Base-by-base conservation (phyloP, 2,329 filamentous ascomycete species). In the Hirsutella thompsonii region DNA sequence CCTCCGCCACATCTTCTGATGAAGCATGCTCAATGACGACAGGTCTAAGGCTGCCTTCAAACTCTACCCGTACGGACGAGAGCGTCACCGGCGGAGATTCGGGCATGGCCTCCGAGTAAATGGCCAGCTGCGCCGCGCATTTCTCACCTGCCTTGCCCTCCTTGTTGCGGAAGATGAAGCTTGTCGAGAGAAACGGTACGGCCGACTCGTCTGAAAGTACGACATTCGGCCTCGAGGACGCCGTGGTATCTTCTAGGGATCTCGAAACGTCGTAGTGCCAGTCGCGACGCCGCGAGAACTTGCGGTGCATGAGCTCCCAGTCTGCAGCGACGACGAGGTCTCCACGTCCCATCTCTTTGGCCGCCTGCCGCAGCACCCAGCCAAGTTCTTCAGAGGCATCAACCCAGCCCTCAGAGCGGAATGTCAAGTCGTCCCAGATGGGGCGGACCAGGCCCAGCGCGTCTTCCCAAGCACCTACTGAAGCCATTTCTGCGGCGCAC, bases 241-340 rank as follows among this genome's bases (percentile, higher is more conserved):
- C 46, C 1, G 55, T 47, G 3, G 77, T 49, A 5, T 62, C 74
- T 10, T 77, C 64, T 2, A 83, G 59, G 3, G 75, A 73, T 47
- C 63, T 74, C 4, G 61, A 59, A 11, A 83, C 63, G 49, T 83
- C 71, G 47, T 81, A 82, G 43, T 69, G 67, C 77, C 76, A 81
- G 21, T 70, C 66, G 10, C 67, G 61, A 14, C 68, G 68, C 47
- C 63, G 66, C 4, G 65, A 62, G 51, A 79, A 81, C 39, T 60
- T 66, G 36, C 58, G 69, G 43, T 75, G 67, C 55, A 81, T 63
- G 36, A 83, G 61, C 52, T 82, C 79, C 74, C 79, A 81, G 51
- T 81, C 76, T 39, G 79, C 70, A 21, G 75, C 67, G 29, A 82
- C 58, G 8, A 81, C 65, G 23, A 79, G 60, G 40, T 74, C 70